Evolutionary conservation across 108 stramenopile species (phyloP), one percentile per base, ranked within the genome.

Genomic region (Skeletonema marinoi): DNA sequence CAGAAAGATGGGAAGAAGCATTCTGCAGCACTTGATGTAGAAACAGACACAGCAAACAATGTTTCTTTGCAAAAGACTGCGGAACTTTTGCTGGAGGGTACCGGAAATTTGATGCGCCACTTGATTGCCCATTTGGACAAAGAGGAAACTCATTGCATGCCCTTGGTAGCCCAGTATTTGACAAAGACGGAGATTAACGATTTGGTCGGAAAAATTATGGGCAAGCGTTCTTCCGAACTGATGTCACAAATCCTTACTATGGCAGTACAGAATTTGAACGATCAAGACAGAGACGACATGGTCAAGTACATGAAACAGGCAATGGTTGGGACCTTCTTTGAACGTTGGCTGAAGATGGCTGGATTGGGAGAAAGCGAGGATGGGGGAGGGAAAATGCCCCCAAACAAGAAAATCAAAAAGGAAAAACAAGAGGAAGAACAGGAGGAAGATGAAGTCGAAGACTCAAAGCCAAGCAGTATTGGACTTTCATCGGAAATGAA

Each of bases 231-330:
- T 1, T 86, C 88, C 0, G 93, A 95, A 42, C 88, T 86, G 54
- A 95, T 95, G 82, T 89, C 88, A 38, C 85, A 94, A 64, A 96
- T 98, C 10, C 77, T 98, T 89, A 89, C 89, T 61, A 96, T 98
- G 96, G 94, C 96, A 10, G 92, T 97, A 8, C 93, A 95, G 56
- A 95, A 91, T 74, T 84, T 98, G 12, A 81, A 87, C 29, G 87
- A 83, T 41, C 74, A 78, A 10, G 93, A 94, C 42, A 73, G 88
- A 66, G 83, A 85, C 62, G 90, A 97, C 64, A 97, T 97, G 96
- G 85, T 95, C 31, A 75, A 75, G 6, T 92, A 93, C 78, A 93
- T 97, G 93, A 95, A 94, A 68, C 90, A 93, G 66, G 92, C 93
- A 48, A 95, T 95, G 96, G 86, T 84, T 32, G 93, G 93, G 3